Conservation (phyloP, 257 asterid genomes). For the Solanum neorickii region DNA sequence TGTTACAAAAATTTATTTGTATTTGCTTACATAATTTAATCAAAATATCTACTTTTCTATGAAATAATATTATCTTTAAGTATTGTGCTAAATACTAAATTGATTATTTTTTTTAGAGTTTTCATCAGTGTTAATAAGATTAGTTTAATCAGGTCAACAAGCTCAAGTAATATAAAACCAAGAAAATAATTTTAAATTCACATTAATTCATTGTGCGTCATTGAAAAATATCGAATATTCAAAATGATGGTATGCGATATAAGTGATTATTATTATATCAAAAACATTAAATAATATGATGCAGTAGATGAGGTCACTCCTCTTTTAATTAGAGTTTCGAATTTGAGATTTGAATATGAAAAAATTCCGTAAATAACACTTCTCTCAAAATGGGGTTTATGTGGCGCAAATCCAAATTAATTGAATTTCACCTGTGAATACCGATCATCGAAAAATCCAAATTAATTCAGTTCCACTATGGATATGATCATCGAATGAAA, state of each 20-base stretch:
- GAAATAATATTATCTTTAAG: not conserved
- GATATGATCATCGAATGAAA: not conserved
- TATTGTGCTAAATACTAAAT: not conserved
- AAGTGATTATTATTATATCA: not conserved
- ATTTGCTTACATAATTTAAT: no score
- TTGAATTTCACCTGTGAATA: not conserved
- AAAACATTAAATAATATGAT: no score
- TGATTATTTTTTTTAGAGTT: not conserved
- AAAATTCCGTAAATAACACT: not conserved
- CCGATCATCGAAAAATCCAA: no score
- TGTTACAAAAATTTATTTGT: not conserved
- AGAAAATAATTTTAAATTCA: not conserved
- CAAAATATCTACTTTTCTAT: not conserved
- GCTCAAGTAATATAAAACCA: not conserved
- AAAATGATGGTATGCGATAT: not conserved
- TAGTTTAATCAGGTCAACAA: not conserved
- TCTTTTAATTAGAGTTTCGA: no score
- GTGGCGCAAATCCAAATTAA: no score
- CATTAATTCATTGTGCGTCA: not conserved
- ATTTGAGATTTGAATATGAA: accelerated
- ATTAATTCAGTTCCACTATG: no score
- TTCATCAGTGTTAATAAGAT: not conserved
- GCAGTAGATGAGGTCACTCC: no score
- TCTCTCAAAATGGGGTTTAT: not conserved
- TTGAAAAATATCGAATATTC: not conserved